These are phyloP conservation scores for Trichoderma sp. DNA, from an alignment of 2,329 filamentous ascomycete genomes.

Conservation along the genomic window DNA sequence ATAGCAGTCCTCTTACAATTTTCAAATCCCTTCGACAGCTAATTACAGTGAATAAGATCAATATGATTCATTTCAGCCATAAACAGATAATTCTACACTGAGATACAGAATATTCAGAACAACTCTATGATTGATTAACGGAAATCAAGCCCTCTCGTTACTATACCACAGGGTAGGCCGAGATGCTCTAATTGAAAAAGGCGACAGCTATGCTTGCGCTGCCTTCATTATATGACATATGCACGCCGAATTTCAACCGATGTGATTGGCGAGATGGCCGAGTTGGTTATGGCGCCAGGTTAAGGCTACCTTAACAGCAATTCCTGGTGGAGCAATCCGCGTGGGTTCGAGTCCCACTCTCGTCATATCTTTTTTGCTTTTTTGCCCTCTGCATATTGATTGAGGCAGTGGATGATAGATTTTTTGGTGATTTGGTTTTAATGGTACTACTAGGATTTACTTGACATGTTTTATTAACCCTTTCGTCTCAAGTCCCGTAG, in stretches of 20 bases:
- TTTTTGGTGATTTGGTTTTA: background rate
- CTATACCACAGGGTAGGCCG: background rate
- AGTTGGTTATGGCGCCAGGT: conserved; percentile 31
- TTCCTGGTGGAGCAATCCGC: conserved; percentile 31
- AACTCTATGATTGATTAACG: fast-evolving
- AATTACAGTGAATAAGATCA: background rate
- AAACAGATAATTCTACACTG: background rate
- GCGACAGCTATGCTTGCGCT: too few relatives aligned
- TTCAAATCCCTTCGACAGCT: background rate
- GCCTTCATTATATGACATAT: background rate
- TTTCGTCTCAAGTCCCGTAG: background rate
- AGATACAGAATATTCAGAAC: background rate
- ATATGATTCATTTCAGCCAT: background rate
- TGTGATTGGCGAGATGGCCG: conserved; percentile 29
- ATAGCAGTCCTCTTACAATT: background rate
- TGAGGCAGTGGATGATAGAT: background rate
- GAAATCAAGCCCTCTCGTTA: background rate
- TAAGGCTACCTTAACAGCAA: conserved; percentile 31
- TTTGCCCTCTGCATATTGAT: background rate
- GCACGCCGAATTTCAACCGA: conserved; percentile 4
- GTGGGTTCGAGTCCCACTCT: conserved; percentile 33
- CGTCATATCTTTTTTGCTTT: conserved; percentile 27
- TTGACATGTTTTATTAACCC: background rate
- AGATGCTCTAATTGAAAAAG: background rate
- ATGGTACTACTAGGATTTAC: background rate